Conservation (phyloP, 2,329 filamentous ascomycete genomes). For the Diaporthe helianthi region DNA sequence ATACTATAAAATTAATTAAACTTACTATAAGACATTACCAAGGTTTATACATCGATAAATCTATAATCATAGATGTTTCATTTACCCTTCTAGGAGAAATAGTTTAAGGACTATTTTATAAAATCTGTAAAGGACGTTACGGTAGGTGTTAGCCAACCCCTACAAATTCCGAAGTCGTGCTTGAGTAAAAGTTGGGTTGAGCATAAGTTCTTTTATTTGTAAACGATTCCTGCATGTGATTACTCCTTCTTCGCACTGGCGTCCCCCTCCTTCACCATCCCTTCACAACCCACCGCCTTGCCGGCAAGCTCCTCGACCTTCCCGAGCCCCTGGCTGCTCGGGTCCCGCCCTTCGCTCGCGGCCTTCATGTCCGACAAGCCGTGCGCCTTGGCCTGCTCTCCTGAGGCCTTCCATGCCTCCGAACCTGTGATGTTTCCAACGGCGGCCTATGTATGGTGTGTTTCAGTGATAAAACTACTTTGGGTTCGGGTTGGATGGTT, state of each 20-base stretch:
- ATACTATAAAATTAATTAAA: too few relatives aligned
- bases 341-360: slow-evolving; percentile 63
- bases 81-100: too few relatives aligned
- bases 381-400: slow-evolving; percentile 68
- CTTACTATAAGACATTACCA: too few relatives aligned
- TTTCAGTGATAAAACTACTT: background rate
- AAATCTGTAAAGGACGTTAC: too few relatives aligned
- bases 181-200: too few relatives aligned
- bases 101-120: too few relatives aligned
- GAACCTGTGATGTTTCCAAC: slow-evolving; percentile 69
- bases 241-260: slow-evolving; percentile 52
- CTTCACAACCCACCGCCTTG: slow-evolving; percentile 69
- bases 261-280: slow-evolving; percentile 70
- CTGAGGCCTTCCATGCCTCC: slow-evolving; percentile 68
- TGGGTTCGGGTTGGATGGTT: too few relatives aligned
- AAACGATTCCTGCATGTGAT: too few relatives aligned
- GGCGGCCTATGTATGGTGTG: slow-evolving; percentile 55
- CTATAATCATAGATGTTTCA: too few relatives aligned
- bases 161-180: too few relatives aligned
- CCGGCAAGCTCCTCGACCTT: slow-evolving; percentile 71
- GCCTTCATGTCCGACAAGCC: slow-evolving; percentile 69
- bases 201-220: background rate
- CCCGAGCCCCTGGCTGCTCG: slow-evolving; percentile 61
- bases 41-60: too few relatives aligned
- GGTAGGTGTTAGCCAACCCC: too few relatives aligned